phyloP scores from a whole-genome alignment of 768 basidiomycete genomes.

The Calvatia gigantea region DNA sequence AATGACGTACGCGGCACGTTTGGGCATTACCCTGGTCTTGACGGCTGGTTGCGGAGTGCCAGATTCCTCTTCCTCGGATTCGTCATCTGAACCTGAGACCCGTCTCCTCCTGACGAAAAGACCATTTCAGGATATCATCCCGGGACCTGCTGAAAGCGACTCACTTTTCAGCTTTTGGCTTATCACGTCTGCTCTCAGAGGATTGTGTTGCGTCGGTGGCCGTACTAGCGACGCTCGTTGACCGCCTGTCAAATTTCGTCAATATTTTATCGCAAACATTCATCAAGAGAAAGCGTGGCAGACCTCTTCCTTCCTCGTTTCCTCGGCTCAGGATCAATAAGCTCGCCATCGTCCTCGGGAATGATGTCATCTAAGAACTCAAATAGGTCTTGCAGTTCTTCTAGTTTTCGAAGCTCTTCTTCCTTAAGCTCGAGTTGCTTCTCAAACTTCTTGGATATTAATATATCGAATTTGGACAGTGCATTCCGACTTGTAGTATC shows the following conservation, averaged over 20 bases:
- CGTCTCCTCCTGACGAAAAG: constrained; percentile 44
- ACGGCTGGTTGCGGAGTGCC: constrained; percentile 34
- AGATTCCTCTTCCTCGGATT: constrained; percentile 31
- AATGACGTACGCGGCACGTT: constrained; percentile 53
- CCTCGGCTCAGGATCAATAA: constrained; percentile 35
- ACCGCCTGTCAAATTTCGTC: constrained; percentile 38
- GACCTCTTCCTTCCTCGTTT: constrained; percentile 50
- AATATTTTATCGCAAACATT: neutral
- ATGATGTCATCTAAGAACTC: constrained; percentile 70
- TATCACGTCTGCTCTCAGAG: constrained; percentile 25
- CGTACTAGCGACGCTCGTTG: constrained; percentile 50
- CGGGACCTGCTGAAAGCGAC: neutral
- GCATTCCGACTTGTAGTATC: constrained; percentile 65
- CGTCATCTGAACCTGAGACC: constrained; percentile 49
- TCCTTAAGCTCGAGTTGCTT: constrained; percentile 68
- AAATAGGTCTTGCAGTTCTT: constrained; percentile 61
- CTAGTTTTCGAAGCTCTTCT: constrained; percentile 64
- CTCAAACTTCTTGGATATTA: constrained; percentile 68
- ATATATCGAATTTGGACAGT: constrained; percentile 63
- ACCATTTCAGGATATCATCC: neutral
- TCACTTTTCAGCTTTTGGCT: constrained; percentile 37
- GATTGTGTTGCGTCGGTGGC: constrained; percentile 37
- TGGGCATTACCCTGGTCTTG: constrained; percentile 53
- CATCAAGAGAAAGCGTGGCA: neutral
- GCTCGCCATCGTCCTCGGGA: constrained; percentile 62